Conservation (phyloP, 257 asterid species). For the Solanum verrucosum region DNA sequence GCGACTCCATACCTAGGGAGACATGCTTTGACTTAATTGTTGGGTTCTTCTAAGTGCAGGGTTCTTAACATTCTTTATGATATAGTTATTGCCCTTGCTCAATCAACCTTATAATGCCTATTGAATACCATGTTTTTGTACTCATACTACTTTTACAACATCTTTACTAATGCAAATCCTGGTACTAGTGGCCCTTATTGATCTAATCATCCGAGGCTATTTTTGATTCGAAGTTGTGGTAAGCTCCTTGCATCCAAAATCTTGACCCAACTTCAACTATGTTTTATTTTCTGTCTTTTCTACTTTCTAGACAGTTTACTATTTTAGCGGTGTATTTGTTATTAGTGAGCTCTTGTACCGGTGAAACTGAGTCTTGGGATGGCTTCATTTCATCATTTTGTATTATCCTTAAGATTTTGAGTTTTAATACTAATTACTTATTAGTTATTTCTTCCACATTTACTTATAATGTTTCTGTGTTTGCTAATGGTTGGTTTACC, state of each 20-base stretch:
- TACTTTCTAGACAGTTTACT: neutral
- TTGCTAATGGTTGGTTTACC: neutral
- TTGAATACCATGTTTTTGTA: neutral
- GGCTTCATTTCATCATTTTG: neutral
- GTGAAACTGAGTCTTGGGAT: neutral
- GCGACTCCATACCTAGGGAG: neutral
- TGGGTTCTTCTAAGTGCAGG: neutral
- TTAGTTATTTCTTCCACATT: neutral
- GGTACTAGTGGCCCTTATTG: neutral
- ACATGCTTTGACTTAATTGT: neutral
- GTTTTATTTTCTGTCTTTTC: neutral
- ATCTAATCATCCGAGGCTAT: too few species aligned
- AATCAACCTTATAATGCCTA: neutral
- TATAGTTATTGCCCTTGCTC: neutral
- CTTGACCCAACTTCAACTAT: neutral
- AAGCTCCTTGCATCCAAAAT: neutral
- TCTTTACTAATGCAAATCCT: neutral
- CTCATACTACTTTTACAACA: neutral
- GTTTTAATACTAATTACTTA: neutral
- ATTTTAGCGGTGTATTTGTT: neutral
- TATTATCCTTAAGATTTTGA: neutral
- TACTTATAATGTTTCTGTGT: neutral
- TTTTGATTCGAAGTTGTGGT: neutral
- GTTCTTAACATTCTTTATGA: neutral
- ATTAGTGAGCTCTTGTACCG: neutral